A percentile compares a stretch with the other conserved stretches of the same genome.
Conservation (phyloP, 345 rosid genomes). For the Chamaenerion angustifolium region DNA sequence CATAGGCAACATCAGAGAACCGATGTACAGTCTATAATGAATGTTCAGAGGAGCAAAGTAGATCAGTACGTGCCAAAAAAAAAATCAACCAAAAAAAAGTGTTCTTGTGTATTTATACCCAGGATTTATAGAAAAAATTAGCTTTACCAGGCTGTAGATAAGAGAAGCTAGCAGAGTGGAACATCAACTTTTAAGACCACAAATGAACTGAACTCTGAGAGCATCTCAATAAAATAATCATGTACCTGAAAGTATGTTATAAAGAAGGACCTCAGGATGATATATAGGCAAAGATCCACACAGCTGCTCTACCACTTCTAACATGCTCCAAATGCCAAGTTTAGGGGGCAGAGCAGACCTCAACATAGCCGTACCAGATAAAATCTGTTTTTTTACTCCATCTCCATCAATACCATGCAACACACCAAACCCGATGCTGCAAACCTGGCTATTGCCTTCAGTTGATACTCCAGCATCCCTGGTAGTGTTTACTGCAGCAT, state of each 20-base stretch:
- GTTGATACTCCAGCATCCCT: slow-evolving; percentile 11
- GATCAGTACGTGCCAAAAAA: no score
- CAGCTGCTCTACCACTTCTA: slow-evolving; percentile 37
- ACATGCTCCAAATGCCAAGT: slow-evolving; percentile 35
- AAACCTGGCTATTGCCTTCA: slow-evolving; percentile 13
- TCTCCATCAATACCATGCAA: slow-evolving; percentile 14
- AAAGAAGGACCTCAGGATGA: slow-evolving; percentile 64
- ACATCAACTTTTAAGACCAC: neutral
- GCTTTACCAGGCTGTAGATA: no score
- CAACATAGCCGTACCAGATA: slow-evolving; percentile 16
- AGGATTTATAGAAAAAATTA: no score
- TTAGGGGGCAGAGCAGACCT: slow-evolving; percentile 17
- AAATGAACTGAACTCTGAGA: neutral
- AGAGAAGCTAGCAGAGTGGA: no score
- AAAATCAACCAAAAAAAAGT: no score
- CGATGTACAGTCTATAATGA: neutral
- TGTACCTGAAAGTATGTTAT: slow-evolving; percentile 66
- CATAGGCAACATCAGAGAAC: slow-evolving; percentile 1
- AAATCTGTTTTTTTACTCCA: slow-evolving; percentile 14
- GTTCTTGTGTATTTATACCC: no score
- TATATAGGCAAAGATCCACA: slow-evolving; percentile 49
- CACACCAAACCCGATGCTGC: slow-evolving; percentile 12
- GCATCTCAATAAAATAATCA: neutral
- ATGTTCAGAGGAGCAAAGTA: neutral
- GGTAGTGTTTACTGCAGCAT: slow-evolving; percentile 18